These are phyloP conservation scores for Liriodendron chinense DNA, from an alignment of 164 flowering plant genomes.

Conservation along the genomic window DNA sequence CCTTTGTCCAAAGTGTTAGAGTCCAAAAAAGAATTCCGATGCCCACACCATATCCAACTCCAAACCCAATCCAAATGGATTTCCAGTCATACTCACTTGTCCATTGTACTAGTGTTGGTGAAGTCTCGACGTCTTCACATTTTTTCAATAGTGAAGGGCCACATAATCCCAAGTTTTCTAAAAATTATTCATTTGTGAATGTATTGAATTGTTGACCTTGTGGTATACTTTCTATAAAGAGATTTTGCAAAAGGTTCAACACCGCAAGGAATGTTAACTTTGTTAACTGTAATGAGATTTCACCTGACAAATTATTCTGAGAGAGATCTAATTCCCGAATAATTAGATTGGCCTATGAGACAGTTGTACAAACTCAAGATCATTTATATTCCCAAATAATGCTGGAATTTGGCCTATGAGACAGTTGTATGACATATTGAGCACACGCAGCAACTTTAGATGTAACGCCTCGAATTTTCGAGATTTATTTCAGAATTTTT, in stretches of 20 bases:
- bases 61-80: neutral
- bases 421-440: no score
- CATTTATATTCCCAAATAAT: no score
- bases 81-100: neutral
- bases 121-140: neutral
- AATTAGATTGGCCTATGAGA: constrained; percentile 26
- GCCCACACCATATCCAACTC: neutral
- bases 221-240: constrained; percentile 32
- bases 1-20: neutral
- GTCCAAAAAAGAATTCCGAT: neutral
- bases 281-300: constrained; percentile 26
- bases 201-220: constrained; percentile 26
- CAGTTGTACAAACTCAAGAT: no score
- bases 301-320: constrained; percentile 26
- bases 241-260: constrained; percentile 36
- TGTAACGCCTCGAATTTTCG: no score
- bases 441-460: no score
- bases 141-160: neutral
- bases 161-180: constrained; percentile 31
- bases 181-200: constrained; percentile 20
- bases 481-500: no score
- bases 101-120: neutral
- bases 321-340: constrained; percentile 36
- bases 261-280: constrained; percentile 23
- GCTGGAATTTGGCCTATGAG: no score